Conservation (phyloP, 805 yeast species). For the Saccharomycopsis guyanensis region DNA sequence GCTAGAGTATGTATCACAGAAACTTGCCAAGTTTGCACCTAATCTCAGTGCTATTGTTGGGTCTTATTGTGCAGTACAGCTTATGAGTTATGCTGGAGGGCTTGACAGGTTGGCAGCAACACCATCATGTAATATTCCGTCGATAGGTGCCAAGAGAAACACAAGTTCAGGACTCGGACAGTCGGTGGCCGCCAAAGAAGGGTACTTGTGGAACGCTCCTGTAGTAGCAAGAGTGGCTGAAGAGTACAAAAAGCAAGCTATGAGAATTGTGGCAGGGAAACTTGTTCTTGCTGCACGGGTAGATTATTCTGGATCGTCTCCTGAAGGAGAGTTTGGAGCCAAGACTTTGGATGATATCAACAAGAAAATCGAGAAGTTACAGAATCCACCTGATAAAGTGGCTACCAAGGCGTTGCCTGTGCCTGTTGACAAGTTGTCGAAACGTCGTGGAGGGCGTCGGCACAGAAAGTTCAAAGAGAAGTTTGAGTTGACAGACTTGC, state of each 20-base stretch:
- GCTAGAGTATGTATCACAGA: slow-evolving; percentile 46
- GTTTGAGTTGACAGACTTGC: slow-evolving; percentile 70
- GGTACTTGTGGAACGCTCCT: slow-evolving; percentile 48
- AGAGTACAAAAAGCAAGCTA: slow-evolving; percentile 60
- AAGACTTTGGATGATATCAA: slow-evolving; percentile 54
- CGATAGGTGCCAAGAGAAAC: slow-evolving; percentile 54
- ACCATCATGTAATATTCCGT: slow-evolving; percentile 79
- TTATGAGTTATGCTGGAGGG: slow-evolving; percentile 65
- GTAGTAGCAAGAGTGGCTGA: slow-evolving; percentile 49
- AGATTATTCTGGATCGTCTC: slow-evolving; percentile 44
- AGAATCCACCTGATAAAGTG: slow-evolving; percentile 65
- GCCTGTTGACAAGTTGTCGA: slow-evolving; percentile 69
- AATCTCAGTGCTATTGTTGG: slow-evolving; percentile 71
- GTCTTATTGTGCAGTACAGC: slow-evolving; percentile 60
- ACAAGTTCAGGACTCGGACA: slow-evolving; percentile 35
- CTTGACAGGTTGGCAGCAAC: slow-evolving; percentile 53
- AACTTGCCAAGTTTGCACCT: slow-evolving; percentile 63
- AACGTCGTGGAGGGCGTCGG: slow-evolving; percentile 80
- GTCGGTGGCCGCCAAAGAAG: slow-evolving; percentile 51
- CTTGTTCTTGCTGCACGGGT: slow-evolving; percentile 75
- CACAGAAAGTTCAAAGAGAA: slow-evolving; percentile 75
- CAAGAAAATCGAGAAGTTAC: slow-evolving; percentile 58
- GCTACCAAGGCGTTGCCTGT: slow-evolving; percentile 58
- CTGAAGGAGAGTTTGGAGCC: slow-evolving; percentile 47
- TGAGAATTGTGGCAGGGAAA: slow-evolving; percentile 75